Evolutionary conservation across 2,329 filamentous ascomycete genomes (phyloP), one percentile per base, ranked within the genome.

Genomic region (Aspergillus bombycis): DNA sequence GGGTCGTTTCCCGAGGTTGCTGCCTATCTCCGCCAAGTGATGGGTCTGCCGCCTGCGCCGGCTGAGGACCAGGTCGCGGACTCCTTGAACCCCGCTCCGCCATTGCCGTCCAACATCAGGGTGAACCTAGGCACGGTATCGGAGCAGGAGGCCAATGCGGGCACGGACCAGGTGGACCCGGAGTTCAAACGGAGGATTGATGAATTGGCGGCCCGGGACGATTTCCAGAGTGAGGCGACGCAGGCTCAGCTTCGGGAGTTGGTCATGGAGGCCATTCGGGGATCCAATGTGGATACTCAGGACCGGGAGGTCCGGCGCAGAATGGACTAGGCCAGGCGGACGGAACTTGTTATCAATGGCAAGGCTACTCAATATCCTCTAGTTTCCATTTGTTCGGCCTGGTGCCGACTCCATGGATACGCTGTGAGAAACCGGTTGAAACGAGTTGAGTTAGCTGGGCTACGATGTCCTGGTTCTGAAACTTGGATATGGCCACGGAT

Each of bases 101-200:
- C 88, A 7, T 80, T 93, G 8, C 94, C 94, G 0, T 84, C 90
- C 50, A 93, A 93, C 32, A 83, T 98, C 64, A 85, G 88, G 56
- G 84, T 99, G 65, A 91, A 91, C 36, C 79, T 98, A 62, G 91
- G 91, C 54, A 91, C 91, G 2, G 89, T 95, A 83, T 83, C 85
- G 7, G 85, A 90, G 69, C 77, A 78, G 68, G 74, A 78, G 41
- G 82, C 77, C 0, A 82, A 87, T 52, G 88, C 87, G 14, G 86
- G 86, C 8, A 84, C 82, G 1, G 84, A 83, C 45, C 88, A 89
- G 62, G 86, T 90, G 10, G 93, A 98, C 74, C 88, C 92, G 1
- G 93, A 94, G 69, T 92, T 99, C 69, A 88, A 90, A 73, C 84
- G 90, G 68, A 86, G 92, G 59, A 98, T 99, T 73, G 93, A 98